Conservation (phyloP, 148 eudicot genomes). For the Oxyria digyna region DNA sequence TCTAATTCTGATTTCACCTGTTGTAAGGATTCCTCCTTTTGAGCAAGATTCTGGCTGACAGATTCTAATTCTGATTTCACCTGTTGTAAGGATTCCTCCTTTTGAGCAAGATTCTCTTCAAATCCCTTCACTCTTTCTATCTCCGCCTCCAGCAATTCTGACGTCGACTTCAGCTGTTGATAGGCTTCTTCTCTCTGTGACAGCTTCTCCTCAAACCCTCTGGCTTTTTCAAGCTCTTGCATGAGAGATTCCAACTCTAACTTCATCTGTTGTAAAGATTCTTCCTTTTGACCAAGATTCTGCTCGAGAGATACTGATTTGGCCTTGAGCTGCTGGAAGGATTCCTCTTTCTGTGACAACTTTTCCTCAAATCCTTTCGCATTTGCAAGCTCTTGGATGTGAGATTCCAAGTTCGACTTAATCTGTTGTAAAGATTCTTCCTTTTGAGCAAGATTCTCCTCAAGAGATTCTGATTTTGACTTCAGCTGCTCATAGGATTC, state of each 20-base stretch:
- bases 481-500: constrained; percentile 8
- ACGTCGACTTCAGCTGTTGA: constrained; percentile 35
- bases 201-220: constrained; percentile 27
- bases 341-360: constrained; percentile 14
- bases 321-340: constrained; percentile 35
- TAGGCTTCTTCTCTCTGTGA: constrained; percentile 7
- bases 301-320: constrained; percentile 62
- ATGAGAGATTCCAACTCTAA: constrained; percentile 15
- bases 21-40: constrained; percentile 9
- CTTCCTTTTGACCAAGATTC: constrained; percentile 36
- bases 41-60: constrained; percentile 38
- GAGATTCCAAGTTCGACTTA: constrained; percentile 10
- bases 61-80: constrained; percentile 38
- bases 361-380: constrained; percentile 40
- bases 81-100: constrained; percentile 16
- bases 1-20: constrained; percentile 14
- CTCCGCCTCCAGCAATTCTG: constrained; percentile 37
- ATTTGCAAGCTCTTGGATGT: constrained; percentile 27
- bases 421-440: neutral
- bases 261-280: neutral
- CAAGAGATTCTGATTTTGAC: constrained; percentile 8
- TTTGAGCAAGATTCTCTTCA: constrained; percentile 26
- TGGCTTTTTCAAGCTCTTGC: constrained; percentile 29
- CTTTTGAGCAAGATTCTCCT: constrained; percentile 23
- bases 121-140: constrained; percentile 27